phyloP scores from a whole-genome alignment of 768 basidiomycete species.

The Lentinula guzmanii region DNA sequence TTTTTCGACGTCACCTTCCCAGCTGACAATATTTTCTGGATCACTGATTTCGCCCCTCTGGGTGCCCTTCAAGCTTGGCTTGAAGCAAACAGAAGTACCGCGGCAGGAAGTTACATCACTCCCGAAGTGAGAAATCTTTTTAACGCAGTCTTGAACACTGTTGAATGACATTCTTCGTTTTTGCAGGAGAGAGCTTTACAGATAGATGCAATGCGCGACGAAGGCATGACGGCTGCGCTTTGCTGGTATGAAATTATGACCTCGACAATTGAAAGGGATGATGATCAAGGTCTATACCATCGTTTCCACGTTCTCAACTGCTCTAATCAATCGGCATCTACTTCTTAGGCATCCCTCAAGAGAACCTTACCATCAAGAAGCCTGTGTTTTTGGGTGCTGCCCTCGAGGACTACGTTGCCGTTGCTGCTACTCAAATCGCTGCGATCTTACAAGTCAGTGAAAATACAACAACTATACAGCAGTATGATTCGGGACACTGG shows the following conservation, averaged over 20 bases:
- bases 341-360: background rate
- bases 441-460: background rate
- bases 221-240: no score
- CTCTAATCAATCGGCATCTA: background rate
- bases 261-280: background rate
- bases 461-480: background rate
- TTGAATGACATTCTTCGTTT: background rate
- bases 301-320: background rate
- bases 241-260: no score
- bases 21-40: conserved; percentile 26
- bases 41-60: conserved; percentile 11
- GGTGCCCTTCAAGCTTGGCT: background rate
- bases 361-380: background rate
- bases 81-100: background rate
- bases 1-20: conserved; percentile 29
- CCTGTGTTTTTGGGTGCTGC: background rate
- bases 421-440: background rate
- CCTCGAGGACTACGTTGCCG: background rate
- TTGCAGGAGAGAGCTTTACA: no score
- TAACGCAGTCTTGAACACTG: background rate
- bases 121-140: background rate
- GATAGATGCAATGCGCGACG: no score
- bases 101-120: no score
- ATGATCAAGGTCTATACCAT: background rate
- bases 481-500: background rate